These are phyloP conservation scores for Chiua sp. DNA, from an alignment of 1,284 basidiomycete genomes.

Conservation along the genomic window DNA sequence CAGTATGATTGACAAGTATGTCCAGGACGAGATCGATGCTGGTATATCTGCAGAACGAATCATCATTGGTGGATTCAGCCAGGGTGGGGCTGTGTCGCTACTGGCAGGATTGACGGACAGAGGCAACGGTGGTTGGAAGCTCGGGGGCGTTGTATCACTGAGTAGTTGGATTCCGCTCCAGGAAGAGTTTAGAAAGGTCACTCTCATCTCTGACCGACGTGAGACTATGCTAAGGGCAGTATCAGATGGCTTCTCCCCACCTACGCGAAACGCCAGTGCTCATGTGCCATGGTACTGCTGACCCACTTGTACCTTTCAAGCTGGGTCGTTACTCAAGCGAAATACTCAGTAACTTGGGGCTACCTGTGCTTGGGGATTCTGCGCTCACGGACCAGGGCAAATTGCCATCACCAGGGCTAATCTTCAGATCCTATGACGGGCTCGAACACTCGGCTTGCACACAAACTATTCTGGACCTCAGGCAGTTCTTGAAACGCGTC, in stretches of 20 bases:
- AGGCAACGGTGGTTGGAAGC: slow-evolving; percentile 47
- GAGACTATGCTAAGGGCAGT: slow-evolving; percentile 7
- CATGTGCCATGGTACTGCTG: slow-evolving; percentile 86
- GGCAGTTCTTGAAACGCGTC: slow-evolving; percentile 61
- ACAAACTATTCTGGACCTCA: slow-evolving; percentile 59
- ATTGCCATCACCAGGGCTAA: slow-evolving; percentile 48
- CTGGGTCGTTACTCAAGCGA: slow-evolving; percentile 56
- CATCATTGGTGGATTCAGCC: slow-evolving; percentile 88
- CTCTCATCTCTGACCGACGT: background rate
- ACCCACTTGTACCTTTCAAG: slow-evolving; percentile 70
- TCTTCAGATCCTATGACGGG: slow-evolving; percentile 65
- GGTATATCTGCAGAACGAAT: slow-evolving; percentile 73
- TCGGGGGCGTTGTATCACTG: slow-evolving; percentile 76
- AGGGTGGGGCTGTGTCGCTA: slow-evolving; percentile 82
- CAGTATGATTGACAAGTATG: slow-evolving; percentile 68
- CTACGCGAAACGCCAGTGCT: slow-evolving; percentile 76
- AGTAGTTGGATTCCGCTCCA: slow-evolving; percentile 79
- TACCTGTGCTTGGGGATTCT: slow-evolving; percentile 41
- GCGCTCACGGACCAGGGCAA: slow-evolving; percentile 27
- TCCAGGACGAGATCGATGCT: slow-evolving; percentile 74
- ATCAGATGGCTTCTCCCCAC: slow-evolving; percentile 61
- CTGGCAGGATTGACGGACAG: slow-evolving; percentile 69
- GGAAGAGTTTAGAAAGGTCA: slow-evolving; percentile 34
- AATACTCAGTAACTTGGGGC: slow-evolving; percentile 57
- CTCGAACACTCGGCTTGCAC: slow-evolving; percentile 73